Evolutionary conservation across 164 flowering plant species (phyloP), one percentile per base, ranked within the genome.

Genomic region (Warburgia ugandensis): DNA sequence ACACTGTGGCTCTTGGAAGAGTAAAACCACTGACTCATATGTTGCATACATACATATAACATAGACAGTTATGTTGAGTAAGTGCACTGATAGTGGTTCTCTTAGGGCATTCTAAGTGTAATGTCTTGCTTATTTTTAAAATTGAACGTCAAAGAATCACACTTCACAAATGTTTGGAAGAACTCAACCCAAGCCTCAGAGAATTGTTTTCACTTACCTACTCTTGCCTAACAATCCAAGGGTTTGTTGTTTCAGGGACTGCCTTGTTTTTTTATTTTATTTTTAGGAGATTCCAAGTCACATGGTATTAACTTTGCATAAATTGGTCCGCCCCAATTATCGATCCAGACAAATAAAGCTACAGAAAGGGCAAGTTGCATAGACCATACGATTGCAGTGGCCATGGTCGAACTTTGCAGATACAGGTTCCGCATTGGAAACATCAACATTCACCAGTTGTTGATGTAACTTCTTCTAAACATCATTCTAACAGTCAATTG

Each of bases 211-310:
- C 28, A 59, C 84, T 64, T 68, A 82, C 95, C 98, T 70, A 56
- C 96, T 91, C 75, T 91, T 85, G 49, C 98, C 98, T 48, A 91
- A 55, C 45, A 96, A 76, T 47, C 98, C 98, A 58, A 91, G 86
- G 51, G 79, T 74, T 35, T 45, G 71, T 12, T 71, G 71, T 58
- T 72, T 72, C 45, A 82, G 72, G 41, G 86, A 83, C 69, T 60
- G 73, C 49, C 59, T 64, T 29, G 45, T 39, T 61, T 60, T 77
- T 63, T n/a, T n/a, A n/a, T n/a, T n/a, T n/a, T n/a, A n/a, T 74
- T 64, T 29, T 55, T 63, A 43, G 92, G 95, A 59, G 63, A 63
- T 45, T 90, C 90, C 67, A 86, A 63, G 71, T 87, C 95, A 69
- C 84, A 75, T 50, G 96, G 97, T 68, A 91, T 83, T 54, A 83